Conservation (phyloP, 352 stramenopile species). For the Globisporangium splendens region DNA sequence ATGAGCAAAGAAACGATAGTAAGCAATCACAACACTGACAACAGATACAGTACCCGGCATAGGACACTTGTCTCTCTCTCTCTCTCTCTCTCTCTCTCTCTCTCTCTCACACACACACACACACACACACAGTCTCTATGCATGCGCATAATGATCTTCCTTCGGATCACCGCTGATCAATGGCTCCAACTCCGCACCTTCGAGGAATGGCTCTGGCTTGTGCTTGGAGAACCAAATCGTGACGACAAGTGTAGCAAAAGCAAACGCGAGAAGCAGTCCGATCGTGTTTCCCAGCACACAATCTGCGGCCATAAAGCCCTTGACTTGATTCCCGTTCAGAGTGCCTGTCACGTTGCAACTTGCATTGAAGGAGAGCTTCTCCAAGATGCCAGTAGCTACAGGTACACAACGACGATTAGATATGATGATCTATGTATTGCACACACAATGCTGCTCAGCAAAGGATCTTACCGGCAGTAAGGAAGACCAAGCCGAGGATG, state of each 20-base stretch:
- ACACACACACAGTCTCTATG: constrained; percentile 1
- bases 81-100: background rate
- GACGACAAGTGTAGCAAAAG: constrained; percentile 35
- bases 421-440: background rate
- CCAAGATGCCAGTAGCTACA: constrained; percentile 55
- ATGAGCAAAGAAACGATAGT: constrained; percentile 7
- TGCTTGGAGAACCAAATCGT: constrained; percentile 58
- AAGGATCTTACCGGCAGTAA: constrained; percentile 36
- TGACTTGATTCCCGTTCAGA: constrained; percentile 56
- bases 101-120: too few relatives aligned
- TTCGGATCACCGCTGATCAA: constrained; percentile 26
- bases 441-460: background rate
- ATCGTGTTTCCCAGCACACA: constrained; percentile 77
- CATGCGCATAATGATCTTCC: background rate
- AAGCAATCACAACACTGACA: background rate
- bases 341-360: constrained; percentile 79
- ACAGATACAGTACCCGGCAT: too few relatives aligned
- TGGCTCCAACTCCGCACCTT: constrained; percentile 35
- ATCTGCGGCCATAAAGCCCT: constrained; percentile 67
- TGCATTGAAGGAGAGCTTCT: constrained; percentile 84
- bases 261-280: constrained; percentile 52
- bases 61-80: background rate
- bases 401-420: constrained; percentile 1
- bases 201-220: constrained; percentile 9
- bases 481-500: constrained; percentile 57